Conservation (phyloP, 2,329 filamentous ascomycete genomes). For the Cladophialophora psammophila region DNA sequence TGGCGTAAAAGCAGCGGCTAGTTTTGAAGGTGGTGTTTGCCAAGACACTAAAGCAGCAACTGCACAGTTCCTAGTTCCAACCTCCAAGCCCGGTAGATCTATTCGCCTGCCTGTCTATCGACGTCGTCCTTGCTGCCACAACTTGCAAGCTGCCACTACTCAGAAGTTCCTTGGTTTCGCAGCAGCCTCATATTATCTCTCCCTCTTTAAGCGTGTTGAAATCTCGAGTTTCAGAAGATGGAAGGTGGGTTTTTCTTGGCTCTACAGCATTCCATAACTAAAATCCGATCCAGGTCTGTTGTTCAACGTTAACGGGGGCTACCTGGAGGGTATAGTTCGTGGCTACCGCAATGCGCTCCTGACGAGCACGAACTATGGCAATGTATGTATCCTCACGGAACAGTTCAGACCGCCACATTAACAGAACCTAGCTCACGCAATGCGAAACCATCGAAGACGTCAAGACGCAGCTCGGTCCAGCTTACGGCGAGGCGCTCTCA, state of each 20-base stretch:
- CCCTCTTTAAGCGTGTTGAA: background rate
- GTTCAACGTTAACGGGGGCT: constrained; percentile 95
- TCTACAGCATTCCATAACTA: constrained; percentile 16
- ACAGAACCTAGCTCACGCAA: constrained; percentile 33
- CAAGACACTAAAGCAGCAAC: constrained; percentile 1
- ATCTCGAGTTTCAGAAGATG: constrained; percentile 21
- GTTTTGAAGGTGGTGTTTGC: background rate
- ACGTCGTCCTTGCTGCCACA: background rate
- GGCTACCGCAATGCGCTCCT: constrained; percentile 95
- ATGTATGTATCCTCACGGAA: constrained; percentile 18
- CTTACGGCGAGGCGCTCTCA: constrained; percentile 96
- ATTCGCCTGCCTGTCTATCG: constrained; percentile 21
- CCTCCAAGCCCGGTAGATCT: constrained; percentile 18
- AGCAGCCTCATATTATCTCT: background rate
- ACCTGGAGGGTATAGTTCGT: constrained; percentile 93
- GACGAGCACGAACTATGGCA: constrained; percentile 88
- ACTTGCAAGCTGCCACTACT: constrained; percentile 12
- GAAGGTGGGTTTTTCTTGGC: constrained; percentile 30
- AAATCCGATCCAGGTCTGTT: constrained; percentile 68
- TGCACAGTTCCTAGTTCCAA: background rate
- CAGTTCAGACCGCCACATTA: constrained; percentile 14
- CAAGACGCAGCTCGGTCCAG: constrained; percentile 94
- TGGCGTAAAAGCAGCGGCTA: too few relatives aligned
- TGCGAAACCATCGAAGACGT: constrained; percentile 70
- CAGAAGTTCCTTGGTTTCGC: background rate